Percentiles rank a stretch among this genome's conserved stretches.
Conservation (phyloP, 1,284 basidiomycete species). For the Leccinum pseudoinsigne region DNA sequence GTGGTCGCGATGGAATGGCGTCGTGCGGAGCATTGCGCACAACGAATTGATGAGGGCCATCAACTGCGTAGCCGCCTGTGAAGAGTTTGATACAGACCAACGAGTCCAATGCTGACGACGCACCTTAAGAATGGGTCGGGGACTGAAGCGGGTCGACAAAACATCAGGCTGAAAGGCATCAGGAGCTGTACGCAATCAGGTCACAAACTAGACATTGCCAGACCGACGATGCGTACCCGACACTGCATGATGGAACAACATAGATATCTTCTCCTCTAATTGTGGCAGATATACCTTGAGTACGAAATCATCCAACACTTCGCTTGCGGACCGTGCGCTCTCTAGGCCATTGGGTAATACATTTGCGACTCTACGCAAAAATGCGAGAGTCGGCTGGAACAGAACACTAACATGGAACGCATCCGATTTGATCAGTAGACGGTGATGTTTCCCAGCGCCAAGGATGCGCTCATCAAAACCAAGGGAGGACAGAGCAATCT, state of each 20-base stretch:
- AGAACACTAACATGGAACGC: slow-evolving; percentile 94
- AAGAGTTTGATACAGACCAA: slow-evolving; percentile 10
- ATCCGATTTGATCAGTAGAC: slow-evolving; percentile 86
- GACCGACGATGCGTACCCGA: slow-evolving; percentile 52
- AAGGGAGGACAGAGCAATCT: slow-evolving; percentile 58
- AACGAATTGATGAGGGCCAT: slow-evolving; percentile 92
- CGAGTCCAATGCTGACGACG: slow-evolving; percentile 15
- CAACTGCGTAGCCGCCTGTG: slow-evolving; percentile 78
- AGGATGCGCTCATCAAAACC: slow-evolving; percentile 72
- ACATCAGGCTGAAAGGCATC: slow-evolving; percentile 86
- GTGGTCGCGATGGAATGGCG: slow-evolving; percentile 96
- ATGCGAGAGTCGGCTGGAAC: slow-evolving; percentile 91
- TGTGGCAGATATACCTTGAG: slow-evolving; percentile 92
- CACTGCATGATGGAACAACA: slow-evolving; percentile 85
- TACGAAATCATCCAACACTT: slow-evolving; percentile 92
- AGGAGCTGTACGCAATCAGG: slow-evolving; percentile 48
- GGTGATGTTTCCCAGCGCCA: slow-evolving; percentile 77
- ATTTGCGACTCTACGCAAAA: slow-evolving; percentile 73
- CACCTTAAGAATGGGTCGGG: slow-evolving; percentile 81
- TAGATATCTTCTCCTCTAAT: slow-evolving; percentile 91
- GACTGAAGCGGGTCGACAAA: slow-evolving; percentile 58
- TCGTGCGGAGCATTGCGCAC: slow-evolving; percentile 88
- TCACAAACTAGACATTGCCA: background rate
- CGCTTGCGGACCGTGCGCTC: slow-evolving; percentile 68
- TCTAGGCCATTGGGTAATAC: slow-evolving; percentile 77